Percentiles rank a stretch among this genome's conserved stretches.
Evolutionary conservation across 371 early-diverging fungal species (phyloP).

Genomic region (Dinochytrium kinnereticum): DNA sequence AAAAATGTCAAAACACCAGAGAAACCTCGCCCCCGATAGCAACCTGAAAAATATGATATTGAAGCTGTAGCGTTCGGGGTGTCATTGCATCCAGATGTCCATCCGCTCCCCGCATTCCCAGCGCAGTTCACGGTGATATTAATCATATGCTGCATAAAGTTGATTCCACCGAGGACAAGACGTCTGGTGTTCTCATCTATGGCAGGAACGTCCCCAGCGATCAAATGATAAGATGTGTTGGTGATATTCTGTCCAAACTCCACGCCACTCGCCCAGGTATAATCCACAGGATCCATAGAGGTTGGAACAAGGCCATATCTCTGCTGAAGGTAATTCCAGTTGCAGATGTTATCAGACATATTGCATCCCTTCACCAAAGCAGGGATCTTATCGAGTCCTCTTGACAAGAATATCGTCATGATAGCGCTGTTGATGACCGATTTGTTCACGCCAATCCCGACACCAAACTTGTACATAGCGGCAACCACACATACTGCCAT

Average conservation of each 20-base stretch:
- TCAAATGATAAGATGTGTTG: background rate
- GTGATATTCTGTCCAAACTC: background rate
- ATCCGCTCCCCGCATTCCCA: background rate
- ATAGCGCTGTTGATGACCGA: background rate
- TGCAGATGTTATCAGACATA: background rate
- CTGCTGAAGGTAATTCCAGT: background rate
- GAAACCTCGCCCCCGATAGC: background rate
- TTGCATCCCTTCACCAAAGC: background rate
- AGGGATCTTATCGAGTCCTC: background rate
- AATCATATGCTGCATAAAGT: background rate
- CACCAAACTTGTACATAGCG: background rate
- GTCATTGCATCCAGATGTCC: background rate
- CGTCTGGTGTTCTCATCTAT: background rate
- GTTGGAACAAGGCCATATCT: background rate
- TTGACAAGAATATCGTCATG: background rate
- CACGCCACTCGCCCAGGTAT: slow-evolving; percentile 1
- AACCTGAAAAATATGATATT: background rate
- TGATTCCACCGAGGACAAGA: background rate
- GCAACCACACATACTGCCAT: background rate
- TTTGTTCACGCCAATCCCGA: background rate
- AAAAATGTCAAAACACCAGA: background rate
- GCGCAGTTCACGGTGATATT: background rate
- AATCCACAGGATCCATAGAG: background rate
- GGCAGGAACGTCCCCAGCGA: slow-evolving; percentile 5
- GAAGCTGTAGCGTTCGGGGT: background rate